Conservation (phyloP, 2,329 filamentous ascomycete species). For the Pseudogymnoascus sp. region DNA sequence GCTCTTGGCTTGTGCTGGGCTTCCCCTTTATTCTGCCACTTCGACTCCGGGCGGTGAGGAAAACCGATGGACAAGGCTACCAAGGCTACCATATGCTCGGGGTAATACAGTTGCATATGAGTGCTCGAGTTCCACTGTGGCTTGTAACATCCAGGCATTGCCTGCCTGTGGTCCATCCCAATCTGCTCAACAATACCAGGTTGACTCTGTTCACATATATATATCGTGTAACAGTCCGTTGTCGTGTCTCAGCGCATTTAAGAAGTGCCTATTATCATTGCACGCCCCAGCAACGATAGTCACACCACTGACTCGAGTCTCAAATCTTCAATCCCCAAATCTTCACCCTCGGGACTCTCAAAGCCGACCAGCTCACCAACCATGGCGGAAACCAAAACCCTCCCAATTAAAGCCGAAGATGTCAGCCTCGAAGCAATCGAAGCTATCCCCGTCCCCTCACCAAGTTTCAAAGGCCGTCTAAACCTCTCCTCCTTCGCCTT, state of each 20-base stretch:
- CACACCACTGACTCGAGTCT: not conserved
- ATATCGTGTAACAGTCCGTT: not conserved
- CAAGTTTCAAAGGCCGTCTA: slow-evolving; percentile 22
- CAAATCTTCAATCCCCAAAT: not conserved
- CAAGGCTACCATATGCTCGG: not conserved
- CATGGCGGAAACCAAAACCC: not conserved
- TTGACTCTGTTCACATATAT: not conserved
- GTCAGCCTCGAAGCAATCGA: slow-evolving; percentile 6
- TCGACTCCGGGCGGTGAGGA: not conserved
- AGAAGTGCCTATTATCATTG: not conserved
- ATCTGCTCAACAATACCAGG: not conserved
- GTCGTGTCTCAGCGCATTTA: not conserved
- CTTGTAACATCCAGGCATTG: not conserved
- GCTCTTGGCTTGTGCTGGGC: not conserved
- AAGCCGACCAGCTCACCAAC: not conserved
- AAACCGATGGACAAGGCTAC: not conserved
- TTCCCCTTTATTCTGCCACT: not conserved
- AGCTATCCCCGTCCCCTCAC: slow-evolving; percentile 4
- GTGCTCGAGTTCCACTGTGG: not conserved
- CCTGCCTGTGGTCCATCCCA: not conserved
- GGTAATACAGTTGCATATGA: not conserved
- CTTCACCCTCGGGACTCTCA: not conserved
- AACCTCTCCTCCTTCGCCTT: slow-evolving; percentile 17
- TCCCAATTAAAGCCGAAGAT: slow-evolving; percentile 7
- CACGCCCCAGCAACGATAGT: not conserved